Evolutionary conservation across 371 early-diverging fungal genomes (phyloP).

Genomic region (Rhizopus stolonifer): DNA sequence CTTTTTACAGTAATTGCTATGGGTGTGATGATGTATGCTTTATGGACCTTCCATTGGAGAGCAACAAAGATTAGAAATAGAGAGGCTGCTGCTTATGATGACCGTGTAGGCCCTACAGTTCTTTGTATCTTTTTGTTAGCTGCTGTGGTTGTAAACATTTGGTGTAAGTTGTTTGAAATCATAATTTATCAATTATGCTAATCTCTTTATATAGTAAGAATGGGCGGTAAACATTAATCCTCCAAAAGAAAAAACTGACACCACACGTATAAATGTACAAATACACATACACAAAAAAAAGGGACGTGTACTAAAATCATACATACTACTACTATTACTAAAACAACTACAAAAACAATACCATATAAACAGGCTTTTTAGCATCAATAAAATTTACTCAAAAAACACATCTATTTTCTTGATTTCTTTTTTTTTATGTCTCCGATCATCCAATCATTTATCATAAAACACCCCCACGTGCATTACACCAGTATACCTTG

Average conservation of each 20-base stretch:
- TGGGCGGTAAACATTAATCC: too few species aligned
- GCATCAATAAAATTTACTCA: background rate
- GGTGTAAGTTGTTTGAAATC: too few species aligned
- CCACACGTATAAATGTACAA: slow-evolving; percentile 65
- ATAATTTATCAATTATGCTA: too few species aligned
- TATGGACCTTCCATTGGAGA: slow-evolving; percentile 91
- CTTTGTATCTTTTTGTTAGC: slow-evolving; percentile 83
- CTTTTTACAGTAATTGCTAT: slow-evolving; percentile 64
- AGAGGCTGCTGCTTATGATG: slow-evolving; percentile 61
- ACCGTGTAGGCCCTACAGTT: slow-evolving; percentile 77
- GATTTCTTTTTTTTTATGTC: background rate
- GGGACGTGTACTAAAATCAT: too few species aligned
- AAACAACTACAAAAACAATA: too few species aligned
- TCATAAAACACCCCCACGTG: slow-evolving; percentile 14
- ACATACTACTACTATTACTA: too few species aligned
- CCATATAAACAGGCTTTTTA: too few species aligned
- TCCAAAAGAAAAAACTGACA: slow-evolving; percentile 17
- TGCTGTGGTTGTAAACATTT: slow-evolving; percentile 48
- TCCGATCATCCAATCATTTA: slow-evolving; percentile 8
- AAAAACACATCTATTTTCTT: background rate
- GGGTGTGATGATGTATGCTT: slow-evolving; percentile 49
- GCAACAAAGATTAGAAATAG: slow-evolving; percentile 43
- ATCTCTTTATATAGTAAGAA: too few species aligned
- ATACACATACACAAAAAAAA: slow-evolving; percentile 61
- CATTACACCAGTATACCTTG: slow-evolving; percentile 70